Base-by-base conservation (phyloP, 805 yeast genomes). In the Saturnispora sekii region DNA sequence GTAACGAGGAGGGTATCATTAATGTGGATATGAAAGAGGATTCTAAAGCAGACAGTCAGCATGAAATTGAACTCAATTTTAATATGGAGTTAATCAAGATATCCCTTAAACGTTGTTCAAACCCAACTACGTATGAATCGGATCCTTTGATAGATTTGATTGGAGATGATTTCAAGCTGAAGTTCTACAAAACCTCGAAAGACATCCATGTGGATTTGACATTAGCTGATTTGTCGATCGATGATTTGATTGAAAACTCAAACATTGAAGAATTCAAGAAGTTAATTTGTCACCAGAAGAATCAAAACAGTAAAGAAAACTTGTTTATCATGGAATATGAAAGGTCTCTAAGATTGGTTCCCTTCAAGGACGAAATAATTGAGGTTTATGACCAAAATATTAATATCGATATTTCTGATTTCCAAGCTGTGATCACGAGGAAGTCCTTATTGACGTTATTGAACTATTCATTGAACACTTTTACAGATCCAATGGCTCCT, bases 401-500 rank as follows among this genome's bases (percentile, higher is more conserved):
- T 5, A 69, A 74, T 8, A 65, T 93, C 41, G 71, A 78, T 36
- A 72, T 93, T 63, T 87, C 96, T 0, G 86, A 94, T 11, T 74
- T 93, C 44, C 77, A 77, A 49, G 71, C 84, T 32, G 81, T 84
- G 2, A 63, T 89, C 6, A 78, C 94, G 0, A 77, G 97, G 40
- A 83, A 77, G 56, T 83, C 95, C 1, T 63, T 84, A 12, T 68
- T 93, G 49, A 82, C 94, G 1, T 65, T 93, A 11, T 63, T 90
- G 51, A 90, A 88, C 59, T 93, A 81, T 59, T 69, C 84, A 2
- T 66, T 89, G 55, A 84, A 87, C 38, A 93, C 97, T 0, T 93
- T 93, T 59, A 83, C 96, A 0, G 81, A 81, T 61, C 95, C 95
- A 0, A 73, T 77, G 49, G 80, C 83, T 1, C 76, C 75, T 5